Evolutionary conservation across 768 basidiomycete species (phyloP).

Genomic region (Tulasnella sp.): DNA sequence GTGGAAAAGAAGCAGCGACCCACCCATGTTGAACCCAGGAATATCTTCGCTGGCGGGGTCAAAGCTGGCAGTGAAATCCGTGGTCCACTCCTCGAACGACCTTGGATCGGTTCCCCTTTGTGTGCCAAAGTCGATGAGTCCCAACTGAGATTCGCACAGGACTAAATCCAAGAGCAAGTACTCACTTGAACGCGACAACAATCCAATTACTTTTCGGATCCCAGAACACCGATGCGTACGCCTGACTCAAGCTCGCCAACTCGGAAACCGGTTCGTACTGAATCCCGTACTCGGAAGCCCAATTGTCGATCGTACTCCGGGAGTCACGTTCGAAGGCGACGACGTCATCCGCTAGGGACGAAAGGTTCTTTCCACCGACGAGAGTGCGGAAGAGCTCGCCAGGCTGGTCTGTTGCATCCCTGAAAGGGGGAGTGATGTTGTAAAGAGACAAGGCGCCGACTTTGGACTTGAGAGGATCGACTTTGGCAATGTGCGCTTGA

Average conservation of each 20-base stretch:
- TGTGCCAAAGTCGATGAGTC: too few relatives aligned
- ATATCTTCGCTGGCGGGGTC: neutral
- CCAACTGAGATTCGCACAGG: too few relatives aligned
- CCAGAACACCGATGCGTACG: slow-evolving; percentile 30
- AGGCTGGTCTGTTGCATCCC: neutral
- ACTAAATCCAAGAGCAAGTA: too few relatives aligned
- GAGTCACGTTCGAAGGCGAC: neutral
- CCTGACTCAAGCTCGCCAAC: slow-evolving; percentile 24
- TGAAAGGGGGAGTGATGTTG: neutral
- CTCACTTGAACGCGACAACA: slow-evolving; percentile 32
- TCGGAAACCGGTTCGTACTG: slow-evolving; percentile 30
- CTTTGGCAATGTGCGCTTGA: neutral
- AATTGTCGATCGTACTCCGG: slow-evolving; percentile 20
- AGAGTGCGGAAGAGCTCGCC: neutral
- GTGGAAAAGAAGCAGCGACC: neutral
- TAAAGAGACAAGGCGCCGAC: neutral
- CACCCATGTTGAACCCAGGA: slow-evolving; percentile 13
- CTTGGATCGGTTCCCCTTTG: slow-evolving; percentile 30
- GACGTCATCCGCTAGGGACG: neutral
- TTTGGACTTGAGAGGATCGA: neutral
- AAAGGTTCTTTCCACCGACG: neutral
- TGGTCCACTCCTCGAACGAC: slow-evolving; percentile 32
- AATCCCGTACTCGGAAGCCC: slow-evolving; percentile 4
- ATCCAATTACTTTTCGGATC: slow-evolving; percentile 30
- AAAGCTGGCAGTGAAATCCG: slow-evolving; percentile 26